Percentiles rank a stretch among this genome's conserved stretches.
Conservation (phyloP, 805 yeast species). For the Pichia occidentalis region DNA sequence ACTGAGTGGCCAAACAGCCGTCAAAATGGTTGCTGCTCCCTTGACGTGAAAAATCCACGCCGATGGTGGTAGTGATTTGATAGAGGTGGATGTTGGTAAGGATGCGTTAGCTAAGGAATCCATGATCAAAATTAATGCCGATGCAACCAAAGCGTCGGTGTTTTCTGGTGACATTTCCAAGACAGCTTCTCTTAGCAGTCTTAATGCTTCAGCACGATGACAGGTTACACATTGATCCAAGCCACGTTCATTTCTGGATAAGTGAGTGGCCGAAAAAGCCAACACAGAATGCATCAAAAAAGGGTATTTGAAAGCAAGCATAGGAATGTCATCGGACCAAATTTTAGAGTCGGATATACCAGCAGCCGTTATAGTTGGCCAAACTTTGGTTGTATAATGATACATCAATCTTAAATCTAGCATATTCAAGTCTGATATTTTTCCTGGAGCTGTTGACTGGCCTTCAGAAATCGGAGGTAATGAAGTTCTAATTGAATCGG, state of each 20-base stretch:
- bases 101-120: conserved; percentile 91
- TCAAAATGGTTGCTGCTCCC: conserved; percentile 91
- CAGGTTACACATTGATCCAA: conserved; percentile 75
- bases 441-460: conserved; percentile 12
- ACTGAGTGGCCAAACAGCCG: conserved; percentile 93
- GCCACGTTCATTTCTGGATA: conserved; percentile 69
- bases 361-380: conserved; percentile 82
- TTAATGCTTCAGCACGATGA: conserved; percentile 82
- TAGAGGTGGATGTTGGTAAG: conserved; percentile 42
- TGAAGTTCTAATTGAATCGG: conserved; percentile 27
- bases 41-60: conserved; percentile 97
- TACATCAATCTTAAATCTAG: conserved; percentile 77
- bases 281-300: conserved; percentile 87
- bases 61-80: conserved; percentile 74
- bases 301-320: conserved; percentile 80
- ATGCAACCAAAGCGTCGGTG: conserved; percentile 89
- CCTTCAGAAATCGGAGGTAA: conserved; percentile 20
- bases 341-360: conserved; percentile 81
- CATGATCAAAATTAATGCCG: conserved; percentile 83
- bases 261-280: conserved; percentile 89
- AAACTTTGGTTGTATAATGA: conserved; percentile 79
- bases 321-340: conserved; percentile 85
- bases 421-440: conserved; percentile 43
- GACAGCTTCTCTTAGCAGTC: conserved; percentile 78
- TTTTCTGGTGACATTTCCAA: conserved; percentile 75